A percentile compares a stretch with the other conserved stretches of the same genome.
phyloP scores from a whole-genome alignment of 768 basidiomycete genomes.

The Phylloporus scabripes region DNA sequence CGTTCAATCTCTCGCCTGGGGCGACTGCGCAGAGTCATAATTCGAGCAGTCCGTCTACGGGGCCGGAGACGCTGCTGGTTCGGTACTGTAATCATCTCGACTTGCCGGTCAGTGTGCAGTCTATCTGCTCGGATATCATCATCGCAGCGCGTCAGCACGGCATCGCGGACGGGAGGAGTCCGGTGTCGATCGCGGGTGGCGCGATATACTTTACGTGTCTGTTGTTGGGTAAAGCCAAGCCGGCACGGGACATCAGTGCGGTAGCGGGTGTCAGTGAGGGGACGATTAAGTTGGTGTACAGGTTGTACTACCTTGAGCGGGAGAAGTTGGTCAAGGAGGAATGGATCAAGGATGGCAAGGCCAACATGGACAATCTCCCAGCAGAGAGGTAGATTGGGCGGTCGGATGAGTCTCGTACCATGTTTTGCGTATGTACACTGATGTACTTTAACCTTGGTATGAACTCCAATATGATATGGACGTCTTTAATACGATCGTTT shows the following conservation, averaged over 20 bases:
- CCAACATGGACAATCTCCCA: conserved; percentile 34
- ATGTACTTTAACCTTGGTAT: conserved; percentile 14
- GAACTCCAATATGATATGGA: conserved; percentile 7
- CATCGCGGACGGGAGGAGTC: conserved; percentile 89
- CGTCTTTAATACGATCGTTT: conserved; percentile 24
- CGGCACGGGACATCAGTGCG: conserved; percentile 77
- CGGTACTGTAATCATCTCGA: conserved; percentile 93
- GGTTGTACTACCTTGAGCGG: conserved; percentile 65
- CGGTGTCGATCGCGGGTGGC: conserved; percentile 97
- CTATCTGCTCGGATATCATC: conserved; percentile 80
- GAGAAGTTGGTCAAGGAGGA: conserved; percentile 80
- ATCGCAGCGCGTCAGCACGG: conserved; percentile 74
- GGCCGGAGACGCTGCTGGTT: conserved; percentile 83
- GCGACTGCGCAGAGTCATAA: conserved; percentile 51
- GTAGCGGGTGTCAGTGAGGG: conserved; percentile 95
- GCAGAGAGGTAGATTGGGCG: conserved; percentile 17
- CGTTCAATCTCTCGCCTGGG: conserved; percentile 83
- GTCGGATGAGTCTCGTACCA: conserved; percentile 8
- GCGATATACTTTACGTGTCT: conserved; percentile 92
- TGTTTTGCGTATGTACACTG: conserved; percentile 14
- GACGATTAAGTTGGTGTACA: conserved; percentile 88
- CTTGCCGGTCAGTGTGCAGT: conserved; percentile 74
- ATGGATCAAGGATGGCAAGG: conserved; percentile 79
- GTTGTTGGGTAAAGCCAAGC: conserved; percentile 68
- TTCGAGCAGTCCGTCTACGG: conserved; percentile 42